Base-by-base conservation (phyloP, 1,139 yeast species). In the Hyphopichia fennica region DNA sequence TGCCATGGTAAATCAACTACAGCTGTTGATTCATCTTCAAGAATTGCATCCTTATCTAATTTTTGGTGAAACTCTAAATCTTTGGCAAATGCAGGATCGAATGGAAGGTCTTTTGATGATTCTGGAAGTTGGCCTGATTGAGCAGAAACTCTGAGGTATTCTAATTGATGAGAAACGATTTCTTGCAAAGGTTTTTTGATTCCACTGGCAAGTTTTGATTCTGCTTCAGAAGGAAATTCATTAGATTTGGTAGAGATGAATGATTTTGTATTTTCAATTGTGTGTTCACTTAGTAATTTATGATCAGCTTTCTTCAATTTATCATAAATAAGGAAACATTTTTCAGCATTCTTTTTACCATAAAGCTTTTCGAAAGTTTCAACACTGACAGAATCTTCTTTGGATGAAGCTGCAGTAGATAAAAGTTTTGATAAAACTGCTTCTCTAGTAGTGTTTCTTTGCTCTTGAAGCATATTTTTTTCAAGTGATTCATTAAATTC, bases 1-100 rank as follows among this genome's bases (percentile, higher is more conserved):
- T 87, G 95, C 90, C 90, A 85, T 48, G 93, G 93, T 43, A 87
- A 69, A 29, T 65, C 55, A 43, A 82, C 79, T 47, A 53, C 57
- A 35, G 76, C 86, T 44, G 54, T 52, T 10, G 75, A 56, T 51
- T 79, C 83, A 45, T 86, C 82, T 54, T 81, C 87, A 42, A 63
- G 46, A 9, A 81, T 63, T 29, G 77, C 80, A 20, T 80, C 83
- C 40, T 75, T 73, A 44, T 84, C 80, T 39, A 74, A 62, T 39
- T 59, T 59, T 14, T 70, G 67, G 52, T 81, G 84, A 41, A 57
- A 65, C 35, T 60, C 65, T 47, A 87, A 67, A n/a, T 71, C 67
- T 35, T 73, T 62, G 18, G 80, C 77, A 82, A 89, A 87, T 20
- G 66, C 61, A 25, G 84, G 71, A 51, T 80, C 75, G 57, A 72